Evolutionary conservation across 768 basidiomycete species (phyloP), one percentile per base, ranked within the genome.

Genomic region (Agrocybe praecox): DNA sequence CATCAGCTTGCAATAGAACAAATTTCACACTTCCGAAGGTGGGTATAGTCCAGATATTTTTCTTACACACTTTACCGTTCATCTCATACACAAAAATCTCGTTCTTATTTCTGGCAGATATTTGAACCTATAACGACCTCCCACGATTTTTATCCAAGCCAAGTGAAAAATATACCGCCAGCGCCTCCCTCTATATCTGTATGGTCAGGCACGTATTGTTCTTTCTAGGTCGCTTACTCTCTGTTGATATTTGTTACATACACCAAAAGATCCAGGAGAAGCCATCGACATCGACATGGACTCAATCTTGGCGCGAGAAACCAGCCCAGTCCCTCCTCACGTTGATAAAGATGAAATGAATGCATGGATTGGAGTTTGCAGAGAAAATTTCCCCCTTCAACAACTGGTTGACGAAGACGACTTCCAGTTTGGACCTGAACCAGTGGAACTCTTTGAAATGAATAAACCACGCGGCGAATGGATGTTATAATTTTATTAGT

Each of bases 1-100:
- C 74, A 34, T 84, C 84, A 49, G 79, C 83, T 10, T 79, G 82
- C 77, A 72, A 69, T 0, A 63, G 76, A 34, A 60, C 64, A 19
- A 72, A 69, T 42, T 71, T 68, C 26, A 47, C 49, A 15, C 65
- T 72, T 53, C 79, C 76, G 4, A 71, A 76, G 72, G 81, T 81
- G 62, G 56, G 77, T 76, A 58, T 57, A 53, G 22, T 52, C 32
- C 59, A 29, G 5, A 29, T 29, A 5, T 9, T 29, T 9, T 29
- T 9, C 5, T 5, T 29, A 9, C 26, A 29, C 26, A 9, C 4
- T 29, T 29, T 5, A 29, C 26, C 26, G 26, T 5, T 9, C 4
- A 29, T 29, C 26, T 29, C 9, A 9, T 29, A 29, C 62, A 56
- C 53, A 57, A 34, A 57, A 33, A 58, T 64, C 64, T 34, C 58